These are phyloP conservation scores for Skeletonema costatum DNA, from an alignment of 108 stramenopile genomes.

Conservation along the genomic window DNA sequence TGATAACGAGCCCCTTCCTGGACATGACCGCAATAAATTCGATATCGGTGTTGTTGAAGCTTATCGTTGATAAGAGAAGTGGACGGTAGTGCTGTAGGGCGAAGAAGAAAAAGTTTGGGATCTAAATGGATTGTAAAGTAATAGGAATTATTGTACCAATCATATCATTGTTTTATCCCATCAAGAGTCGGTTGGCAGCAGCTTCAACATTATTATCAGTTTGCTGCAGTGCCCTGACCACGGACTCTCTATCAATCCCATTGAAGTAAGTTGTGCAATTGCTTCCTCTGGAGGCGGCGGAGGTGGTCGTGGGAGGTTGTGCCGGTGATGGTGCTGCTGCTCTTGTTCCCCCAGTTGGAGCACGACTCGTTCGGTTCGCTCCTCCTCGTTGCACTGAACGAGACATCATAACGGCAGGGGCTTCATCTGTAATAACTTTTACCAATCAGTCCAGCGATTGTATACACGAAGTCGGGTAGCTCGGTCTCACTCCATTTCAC, in stretches of 20 bases:
- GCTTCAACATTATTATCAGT: conserved; percentile 85
- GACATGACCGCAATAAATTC: conserved; percentile 48
- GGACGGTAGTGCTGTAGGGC: conserved; percentile 8
- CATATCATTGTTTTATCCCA: conserved; percentile 23
- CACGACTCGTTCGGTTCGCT: conserved; percentile 5
- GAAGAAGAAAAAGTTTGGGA: neutral
- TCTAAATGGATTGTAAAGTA: conserved; percentile 1
- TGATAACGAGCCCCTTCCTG: conserved; percentile 72
- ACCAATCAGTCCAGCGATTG: conserved; percentile 3
- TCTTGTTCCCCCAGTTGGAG: conserved; percentile 2
- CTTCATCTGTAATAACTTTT: conserved; percentile 37
- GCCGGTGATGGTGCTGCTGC: conserved; percentile 15
- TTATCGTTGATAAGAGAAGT: conserved; percentile 56
- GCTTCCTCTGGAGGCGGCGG: conserved; percentile 70
- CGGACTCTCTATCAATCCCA: conserved; percentile 84
- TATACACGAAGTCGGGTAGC: conserved; percentile 36
- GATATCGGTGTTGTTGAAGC: conserved; percentile 82
- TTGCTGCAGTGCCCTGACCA: conserved; percentile 66
- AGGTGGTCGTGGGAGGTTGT: conserved; percentile 32
- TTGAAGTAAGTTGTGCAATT: conserved; percentile 71
- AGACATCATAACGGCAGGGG: conserved; percentile 46
- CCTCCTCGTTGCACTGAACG: conserved; percentile 33
- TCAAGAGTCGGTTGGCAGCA: conserved; percentile 83
- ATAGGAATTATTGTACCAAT: neutral
- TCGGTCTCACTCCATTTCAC: conserved; percentile 28